These are phyloP conservation scores for Fonsecaea monophora DNA, from an alignment of 2,329 filamentous ascomycete species.

Conservation along the genomic window DNA sequence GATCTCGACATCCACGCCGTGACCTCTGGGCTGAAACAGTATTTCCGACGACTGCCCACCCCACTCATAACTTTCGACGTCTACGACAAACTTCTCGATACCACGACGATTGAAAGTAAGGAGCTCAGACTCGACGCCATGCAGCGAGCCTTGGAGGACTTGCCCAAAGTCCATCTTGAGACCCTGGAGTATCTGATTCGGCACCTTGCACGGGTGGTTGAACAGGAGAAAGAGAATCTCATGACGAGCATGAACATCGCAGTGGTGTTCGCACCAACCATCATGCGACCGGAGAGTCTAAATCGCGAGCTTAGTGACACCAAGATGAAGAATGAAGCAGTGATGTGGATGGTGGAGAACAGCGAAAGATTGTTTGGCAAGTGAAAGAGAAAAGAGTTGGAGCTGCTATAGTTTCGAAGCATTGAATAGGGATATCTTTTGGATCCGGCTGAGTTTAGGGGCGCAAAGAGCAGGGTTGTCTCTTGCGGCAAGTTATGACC, in stretches of 20 bases:
- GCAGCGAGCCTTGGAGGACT: conserved; percentile 73
- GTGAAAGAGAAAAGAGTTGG: conserved; percentile 12
- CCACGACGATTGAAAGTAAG: conserved; percentile 60
- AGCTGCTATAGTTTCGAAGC: conserved; percentile 1
- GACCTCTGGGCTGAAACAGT: conserved; percentile 94
- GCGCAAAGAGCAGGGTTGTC: not conserved
- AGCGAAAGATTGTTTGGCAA: conserved; percentile 76
- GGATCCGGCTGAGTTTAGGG: conserved; percentile 16
- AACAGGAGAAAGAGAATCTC: conserved; percentile 82
- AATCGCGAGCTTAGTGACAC: conserved; percentile 97
- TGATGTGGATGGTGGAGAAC: conserved; percentile 93
- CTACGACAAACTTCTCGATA: conserved; percentile 85
- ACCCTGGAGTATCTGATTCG: conserved; percentile 93
- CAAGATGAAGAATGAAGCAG: conserved; percentile 86
- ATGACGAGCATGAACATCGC: conserved; percentile 97
- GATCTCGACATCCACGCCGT: conserved; percentile 95
- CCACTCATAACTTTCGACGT: conserved; percentile 91
- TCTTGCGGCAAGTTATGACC: conserved; percentile 14
- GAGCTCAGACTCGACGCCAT: conserved; percentile 74
- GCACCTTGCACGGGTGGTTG: conserved; percentile 86
- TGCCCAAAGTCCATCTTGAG: conserved; percentile 84
- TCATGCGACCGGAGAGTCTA: conserved; percentile 89
- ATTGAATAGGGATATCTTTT: conserved; percentile 27
- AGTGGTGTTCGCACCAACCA: conserved; percentile 96
- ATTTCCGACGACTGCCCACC: conserved; percentile 89